Evolutionary conservation across 805 yeast genomes (phyloP), one percentile per base, ranked within the genome.

Genomic region (Spathaspora hagerdaliae): DNA sequence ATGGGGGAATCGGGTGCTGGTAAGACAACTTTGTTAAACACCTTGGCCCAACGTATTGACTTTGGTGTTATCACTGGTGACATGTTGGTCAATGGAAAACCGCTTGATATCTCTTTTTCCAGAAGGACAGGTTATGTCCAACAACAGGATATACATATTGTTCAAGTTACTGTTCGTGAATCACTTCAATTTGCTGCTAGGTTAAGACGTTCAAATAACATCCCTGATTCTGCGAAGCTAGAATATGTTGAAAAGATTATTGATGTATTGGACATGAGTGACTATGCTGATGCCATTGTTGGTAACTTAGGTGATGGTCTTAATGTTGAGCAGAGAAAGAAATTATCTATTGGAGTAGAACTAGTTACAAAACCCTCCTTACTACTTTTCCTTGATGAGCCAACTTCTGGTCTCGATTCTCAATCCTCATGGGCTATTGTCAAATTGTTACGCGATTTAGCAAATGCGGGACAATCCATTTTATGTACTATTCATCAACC

Each of bases 1-100:
- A 77, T 79, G 82, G 83, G 83, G 52, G 82, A 78, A 40, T 77
- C 83, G 12, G 83, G 83, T 58, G 82, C 82, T 27, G 83, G 84
- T 57, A 79, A 79, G 53, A 79, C 83, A 9, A 79, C 83, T 8
- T 60, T 79, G 44, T 65, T 79, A 52, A 79, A 79, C 58, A 73
- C 73, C 15, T 63, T 78, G 46, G 76, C 82, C 38, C 78, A 75
- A 53, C 67, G 84, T 60, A 69, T 74, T 48, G 74, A 76, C 35
- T 69, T 70, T 62, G 85, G 85, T 61, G 76, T 75, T 31, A 70
- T 80, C 41, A 72, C 82, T 29, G 85, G 85, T 51, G 78, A 75
- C 36, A 75, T 77, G 73, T 64, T 78, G 53, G 83, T 81, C 34
- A 78, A 78, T 57, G 84, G 83, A 42, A 58, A 63, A 32, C 68